Evolutionary conservation across 2,329 filamentous ascomycete genomes (phyloP).

Genomic region (Alternaria longipes): DNA sequence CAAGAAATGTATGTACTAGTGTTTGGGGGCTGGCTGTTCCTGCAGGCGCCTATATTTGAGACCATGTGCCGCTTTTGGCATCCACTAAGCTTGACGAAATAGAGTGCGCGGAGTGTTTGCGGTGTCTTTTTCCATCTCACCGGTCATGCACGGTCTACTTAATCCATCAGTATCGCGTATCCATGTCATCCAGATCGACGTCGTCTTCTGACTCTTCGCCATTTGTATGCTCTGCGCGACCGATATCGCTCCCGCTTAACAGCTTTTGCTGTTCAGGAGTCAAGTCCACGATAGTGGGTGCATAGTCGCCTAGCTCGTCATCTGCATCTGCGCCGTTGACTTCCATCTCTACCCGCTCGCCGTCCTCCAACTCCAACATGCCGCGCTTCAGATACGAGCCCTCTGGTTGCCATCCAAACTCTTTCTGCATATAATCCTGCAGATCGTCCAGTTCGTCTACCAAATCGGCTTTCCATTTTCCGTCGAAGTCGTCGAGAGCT

Average conservation of each 20-base stretch:
- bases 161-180: constrained; percentile 46
- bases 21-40: constrained; percentile 6
- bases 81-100: not conserved
- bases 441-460: constrained; percentile 64
- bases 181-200: constrained; percentile 51
- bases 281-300: constrained; percentile 67
- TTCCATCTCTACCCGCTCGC: constrained; percentile 69
- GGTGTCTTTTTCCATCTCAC: constrained; percentile 25
- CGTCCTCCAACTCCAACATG: constrained; percentile 69
- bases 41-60: constrained; percentile 16
- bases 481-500: constrained; percentile 59
- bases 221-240: constrained; percentile 26
- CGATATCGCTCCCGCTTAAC: constrained; percentile 42
- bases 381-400: constrained; percentile 65
- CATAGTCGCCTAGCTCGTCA: constrained; percentile 72
- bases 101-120: not conserved
- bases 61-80: constrained; percentile 9
- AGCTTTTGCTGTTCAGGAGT: constrained; percentile 54
- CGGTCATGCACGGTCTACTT: constrained; percentile 30
- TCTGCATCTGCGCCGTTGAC: constrained; percentile 64
- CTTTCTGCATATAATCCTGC: constrained; percentile 62
- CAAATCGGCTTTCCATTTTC: constrained; percentile 55
- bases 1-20: constrained; percentile 15
- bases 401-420: constrained; percentile 68
- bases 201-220: constrained; percentile 51